A percentile compares a stretch with the other conserved stretches of the same genome.
phyloP scores from a whole-genome alignment of 257 asterid species.

The Echites panduratus region DNA sequence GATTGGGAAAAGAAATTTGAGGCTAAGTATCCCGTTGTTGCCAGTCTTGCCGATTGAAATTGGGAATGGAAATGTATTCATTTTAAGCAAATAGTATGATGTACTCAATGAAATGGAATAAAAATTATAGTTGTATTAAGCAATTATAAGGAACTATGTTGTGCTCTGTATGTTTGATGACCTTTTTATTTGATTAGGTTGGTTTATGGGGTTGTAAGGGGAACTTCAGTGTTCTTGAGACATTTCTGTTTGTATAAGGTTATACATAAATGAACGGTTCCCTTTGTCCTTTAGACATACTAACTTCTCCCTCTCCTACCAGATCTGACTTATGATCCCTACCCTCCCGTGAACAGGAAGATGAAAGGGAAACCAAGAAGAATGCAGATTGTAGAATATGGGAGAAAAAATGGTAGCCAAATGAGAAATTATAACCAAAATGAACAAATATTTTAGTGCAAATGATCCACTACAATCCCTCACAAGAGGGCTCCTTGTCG shows the following conservation, averaged over 20 bases:
- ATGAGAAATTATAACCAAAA: too few relatives aligned
- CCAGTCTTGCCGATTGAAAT: slow-evolving; percentile 33
- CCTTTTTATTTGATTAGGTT: neutral
- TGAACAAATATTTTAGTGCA: too few relatives aligned
- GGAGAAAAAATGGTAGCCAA: too few relatives aligned
- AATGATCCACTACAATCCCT: neutral
- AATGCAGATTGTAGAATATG: too few relatives aligned
- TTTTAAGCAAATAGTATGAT: neutral
- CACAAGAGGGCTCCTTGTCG: neutral
- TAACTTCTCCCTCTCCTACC: neutral
- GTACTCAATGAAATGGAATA: neutral
- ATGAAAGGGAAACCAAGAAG: neutral
- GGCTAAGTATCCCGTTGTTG: slow-evolving; percentile 90
- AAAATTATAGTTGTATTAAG: neutral
- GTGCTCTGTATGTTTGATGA: neutral
- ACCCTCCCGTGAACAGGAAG: neutral
- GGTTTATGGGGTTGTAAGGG: neutral
- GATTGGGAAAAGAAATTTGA: slow-evolving; percentile 97
- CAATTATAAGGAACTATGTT: neutral
- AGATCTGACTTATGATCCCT: too few relatives aligned
- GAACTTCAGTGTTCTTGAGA: neutral
- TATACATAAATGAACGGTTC: neutral
- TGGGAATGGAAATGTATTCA: neutral
- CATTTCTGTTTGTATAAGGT: neutral
- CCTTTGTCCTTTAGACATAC: neutral